Evolutionary conservation across 441 rosid species (phyloP).

Genomic region (Syzygium malaccense): DNA sequence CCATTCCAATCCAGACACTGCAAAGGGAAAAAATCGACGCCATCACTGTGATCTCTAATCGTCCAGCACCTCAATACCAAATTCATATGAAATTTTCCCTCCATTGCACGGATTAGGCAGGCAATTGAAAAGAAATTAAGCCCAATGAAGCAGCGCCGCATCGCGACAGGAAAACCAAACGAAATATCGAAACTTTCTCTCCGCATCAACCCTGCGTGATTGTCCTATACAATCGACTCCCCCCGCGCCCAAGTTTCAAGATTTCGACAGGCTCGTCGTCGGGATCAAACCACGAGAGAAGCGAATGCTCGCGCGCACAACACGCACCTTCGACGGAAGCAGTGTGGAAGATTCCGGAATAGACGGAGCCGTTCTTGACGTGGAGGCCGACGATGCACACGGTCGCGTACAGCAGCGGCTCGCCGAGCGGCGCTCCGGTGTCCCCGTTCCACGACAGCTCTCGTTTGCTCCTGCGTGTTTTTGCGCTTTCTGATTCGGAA

Average conservation of each 20-base stretch:
- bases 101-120: not conserved
- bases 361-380: constrained; percentile 68
- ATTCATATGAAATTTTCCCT: not conserved
- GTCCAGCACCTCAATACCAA: not conserved
- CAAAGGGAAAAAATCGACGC: not conserved
- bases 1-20: not conserved
- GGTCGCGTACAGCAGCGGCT: constrained; percentile 55
- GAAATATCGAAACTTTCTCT: not conserved
- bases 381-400: constrained; percentile 63
- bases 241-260: not conserved
- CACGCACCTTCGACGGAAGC: constrained; percentile 64
- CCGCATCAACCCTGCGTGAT: not conserved
- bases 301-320: not conserved
- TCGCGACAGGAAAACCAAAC: not conserved
- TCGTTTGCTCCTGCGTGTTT: not conserved
- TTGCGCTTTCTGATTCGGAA: not conserved
- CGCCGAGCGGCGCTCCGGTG: constrained; percentile 29
- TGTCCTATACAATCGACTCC: not conserved
- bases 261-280: not conserved
- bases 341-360: constrained; percentile 68
- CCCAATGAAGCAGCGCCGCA: not conserved
- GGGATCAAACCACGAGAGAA: not conserved
- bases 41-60: not conserved
- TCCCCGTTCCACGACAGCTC: constrained; percentile 15
- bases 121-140: not conserved